phyloP scores from a whole-genome alignment of 2,329 filamentous ascomycete genomes.

The Xylariaceae sp. region DNA sequence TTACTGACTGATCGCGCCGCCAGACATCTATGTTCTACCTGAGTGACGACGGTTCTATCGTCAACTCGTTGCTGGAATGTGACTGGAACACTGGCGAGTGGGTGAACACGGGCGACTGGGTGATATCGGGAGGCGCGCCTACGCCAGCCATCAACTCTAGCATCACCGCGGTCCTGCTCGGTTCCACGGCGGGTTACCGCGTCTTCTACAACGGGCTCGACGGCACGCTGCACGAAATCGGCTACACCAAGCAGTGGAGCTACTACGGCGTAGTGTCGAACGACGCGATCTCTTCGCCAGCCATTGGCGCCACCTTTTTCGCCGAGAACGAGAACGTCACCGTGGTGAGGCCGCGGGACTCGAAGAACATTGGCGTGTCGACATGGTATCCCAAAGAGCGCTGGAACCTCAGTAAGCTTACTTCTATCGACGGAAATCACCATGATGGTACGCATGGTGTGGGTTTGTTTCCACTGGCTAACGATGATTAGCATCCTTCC shows the following conservation, averaged over 20 bases:
- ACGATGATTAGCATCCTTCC: constrained; percentile 16
- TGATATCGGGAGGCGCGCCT: constrained; percentile 23
- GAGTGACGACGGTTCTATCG: constrained; percentile 21
- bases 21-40: constrained; percentile 35
- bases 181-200: constrained; percentile 29
- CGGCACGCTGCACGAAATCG: constrained; percentile 27
- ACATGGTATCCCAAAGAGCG: constrained; percentile 21
- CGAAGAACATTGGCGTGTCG: constrained; percentile 28
- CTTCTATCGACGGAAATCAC: not conserved
- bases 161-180: constrained; percentile 29
- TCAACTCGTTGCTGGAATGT: constrained; percentile 31
- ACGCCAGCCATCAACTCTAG: constrained; percentile 26
- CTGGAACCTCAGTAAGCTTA: constrained; percentile 30
- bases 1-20: constrained; percentile 12
- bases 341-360: constrained; percentile 29
- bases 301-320: constrained; percentile 26
- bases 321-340: constrained; percentile 28
- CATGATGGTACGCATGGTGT: not conserved
- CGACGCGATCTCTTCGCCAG: constrained; percentile 22
- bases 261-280: constrained; percentile 29
- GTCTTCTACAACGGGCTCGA: constrained; percentile 33
- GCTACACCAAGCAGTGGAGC: constrained; percentile 28
- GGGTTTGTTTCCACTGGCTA: not conserved
- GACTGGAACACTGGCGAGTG: constrained; percentile 31
- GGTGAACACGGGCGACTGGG: constrained; percentile 23